Evolutionary conservation across 2,329 filamentous ascomycete species (phyloP).

Genomic region (Fusarium decemcellulare): DNA sequence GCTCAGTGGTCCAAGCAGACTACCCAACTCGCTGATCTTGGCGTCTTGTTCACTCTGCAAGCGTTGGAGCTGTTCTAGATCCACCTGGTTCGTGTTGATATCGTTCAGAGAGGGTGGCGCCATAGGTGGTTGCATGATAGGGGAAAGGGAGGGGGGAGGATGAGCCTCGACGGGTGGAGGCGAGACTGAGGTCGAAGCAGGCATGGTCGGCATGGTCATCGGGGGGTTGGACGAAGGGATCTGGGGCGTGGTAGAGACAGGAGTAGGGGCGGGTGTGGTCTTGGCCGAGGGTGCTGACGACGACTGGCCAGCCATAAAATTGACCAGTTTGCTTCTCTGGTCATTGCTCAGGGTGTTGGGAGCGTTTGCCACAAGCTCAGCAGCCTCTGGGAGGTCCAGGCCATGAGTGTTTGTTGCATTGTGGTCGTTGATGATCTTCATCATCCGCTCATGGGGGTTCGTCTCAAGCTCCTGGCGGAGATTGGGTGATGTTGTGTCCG

Average conservation of each 20-base stretch:
- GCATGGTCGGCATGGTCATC: slow-evolving; percentile 38
- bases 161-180: slow-evolving; percentile 43
- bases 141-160: slow-evolving; percentile 60
- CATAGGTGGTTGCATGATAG: slow-evolving; percentile 61
- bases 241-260: slow-evolving; percentile 26
- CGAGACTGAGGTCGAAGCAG: slow-evolving; percentile 44
- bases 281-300: slow-evolving; percentile 44
- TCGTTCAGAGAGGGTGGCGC: slow-evolving; percentile 69
- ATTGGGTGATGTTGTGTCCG: slow-evolving; percentile 62
- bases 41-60: slow-evolving; percentile 84
- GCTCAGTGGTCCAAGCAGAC: slow-evolving; percentile 82
- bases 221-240: slow-evolving; percentile 25
- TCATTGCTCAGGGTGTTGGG: slow-evolving; percentile 69
- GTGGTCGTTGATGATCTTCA: slow-evolving; percentile 76
- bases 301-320: slow-evolving; percentile 68
- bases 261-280: slow-evolving; percentile 34
- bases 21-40: slow-evolving; percentile 82
- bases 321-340: slow-evolving; percentile 71
- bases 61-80: slow-evolving; percentile 84
- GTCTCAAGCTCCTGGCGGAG: slow-evolving; percentile 69
- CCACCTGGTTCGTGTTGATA: slow-evolving; percentile 78
- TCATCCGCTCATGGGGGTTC: slow-evolving; percentile 74
- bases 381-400: slow-evolving; percentile 67
- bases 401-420: slow-evolving; percentile 67
- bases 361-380: slow-evolving; percentile 66